Evolutionary conservation across 2,329 filamentous ascomycete species (phyloP), one percentile per base, ranked within the genome.

Genomic region (Pseudopithomyces chartarum): DNA sequence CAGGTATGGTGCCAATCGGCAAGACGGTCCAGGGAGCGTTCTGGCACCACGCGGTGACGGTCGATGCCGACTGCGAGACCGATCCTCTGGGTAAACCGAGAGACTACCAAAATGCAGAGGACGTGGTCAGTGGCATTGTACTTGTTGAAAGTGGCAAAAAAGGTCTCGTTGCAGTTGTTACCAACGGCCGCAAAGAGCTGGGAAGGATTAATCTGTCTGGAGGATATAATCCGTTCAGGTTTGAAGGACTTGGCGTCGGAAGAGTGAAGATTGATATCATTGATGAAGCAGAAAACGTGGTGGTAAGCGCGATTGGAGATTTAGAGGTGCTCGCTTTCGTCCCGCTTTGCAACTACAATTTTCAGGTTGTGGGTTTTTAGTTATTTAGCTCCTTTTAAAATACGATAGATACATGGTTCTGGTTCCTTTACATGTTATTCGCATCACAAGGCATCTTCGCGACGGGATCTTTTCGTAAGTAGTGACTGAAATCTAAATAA

Each of bases 21-120:
- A 63, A 61, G 15, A 22, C 47, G 10, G 55, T 66, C 5, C 63
- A 69, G 39, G 65, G 64, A 20, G 53, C 59, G 8, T 58, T 56
- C n/a, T 63, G 60, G 64, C 29, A 78, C 55, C 19, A 70, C 70
- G 60, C 58, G 1, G 47, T 63, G 11, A 40, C 52, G 2, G 52
- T 51, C 10, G 65, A 57, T 23, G 60, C 77, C 69, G 59, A 74
- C 60, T 26, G 78, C 67, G 39, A 81, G 80, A n/a, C 78, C 74
- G 3, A 79, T 80, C 19, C 83, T 34, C 52, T 82, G 70, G 2
- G 60, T 57, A 0, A 81, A 38, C 58, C 60, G 3, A 10, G 13
- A 13, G 48, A 53, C 13, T 23, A 56, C 3, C 46, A 39, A 2
- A 36, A 47, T 36, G 39, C 60, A 52, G 49, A 72, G 43, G 33